These are phyloP conservation scores for Kingdonia uniflora DNA, from an alignment of 164 flowering plant genomes.

Conservation along the genomic window DNA sequence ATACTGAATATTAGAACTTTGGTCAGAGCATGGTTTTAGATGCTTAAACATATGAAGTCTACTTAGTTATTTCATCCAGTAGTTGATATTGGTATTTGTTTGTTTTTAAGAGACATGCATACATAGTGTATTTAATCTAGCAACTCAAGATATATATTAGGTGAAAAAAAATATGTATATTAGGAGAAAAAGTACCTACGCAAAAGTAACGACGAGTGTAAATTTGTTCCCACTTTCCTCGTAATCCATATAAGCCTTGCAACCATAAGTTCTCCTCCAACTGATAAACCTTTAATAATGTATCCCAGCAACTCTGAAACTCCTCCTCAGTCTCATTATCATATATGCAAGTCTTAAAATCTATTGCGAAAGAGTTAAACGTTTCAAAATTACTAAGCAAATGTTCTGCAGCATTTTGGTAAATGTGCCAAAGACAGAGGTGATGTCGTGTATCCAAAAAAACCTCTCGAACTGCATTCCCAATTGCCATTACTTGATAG, in stretches of 20 bases:
- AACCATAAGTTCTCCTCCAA: constrained; percentile 8
- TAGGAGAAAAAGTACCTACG: constrained; percentile 5
- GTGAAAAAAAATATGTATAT: too few species aligned
- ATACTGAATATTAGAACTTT: too few species aligned
- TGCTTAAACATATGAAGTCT: too few species aligned
- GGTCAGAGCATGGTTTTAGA: too few species aligned
- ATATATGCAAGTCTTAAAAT: constrained; percentile 7
- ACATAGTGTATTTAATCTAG: not conserved
- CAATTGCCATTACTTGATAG: not conserved
- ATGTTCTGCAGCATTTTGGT: constrained; percentile 4
- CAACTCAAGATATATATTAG: constrained; percentile 3
- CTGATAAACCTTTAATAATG: constrained; percentile 1
- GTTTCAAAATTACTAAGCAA: not conserved
- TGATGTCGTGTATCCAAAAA: not conserved
- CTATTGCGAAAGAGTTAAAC: not conserved
- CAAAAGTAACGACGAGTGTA: constrained; percentile 1
- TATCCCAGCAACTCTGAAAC: not conserved
- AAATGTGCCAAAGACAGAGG: constrained; percentile 1
- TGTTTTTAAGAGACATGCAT: not conserved
- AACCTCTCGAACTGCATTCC: not conserved
- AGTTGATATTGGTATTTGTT: not conserved
- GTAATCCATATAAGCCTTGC: constrained; percentile 1
- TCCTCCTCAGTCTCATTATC: constrained; percentile 3
- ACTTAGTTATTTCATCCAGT: too few species aligned
- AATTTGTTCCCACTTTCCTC: constrained; percentile 8